phyloP scores from a whole-genome alignment of 2,329 filamentous ascomycete species.

The Aspergillus eucalypticola region DNA sequence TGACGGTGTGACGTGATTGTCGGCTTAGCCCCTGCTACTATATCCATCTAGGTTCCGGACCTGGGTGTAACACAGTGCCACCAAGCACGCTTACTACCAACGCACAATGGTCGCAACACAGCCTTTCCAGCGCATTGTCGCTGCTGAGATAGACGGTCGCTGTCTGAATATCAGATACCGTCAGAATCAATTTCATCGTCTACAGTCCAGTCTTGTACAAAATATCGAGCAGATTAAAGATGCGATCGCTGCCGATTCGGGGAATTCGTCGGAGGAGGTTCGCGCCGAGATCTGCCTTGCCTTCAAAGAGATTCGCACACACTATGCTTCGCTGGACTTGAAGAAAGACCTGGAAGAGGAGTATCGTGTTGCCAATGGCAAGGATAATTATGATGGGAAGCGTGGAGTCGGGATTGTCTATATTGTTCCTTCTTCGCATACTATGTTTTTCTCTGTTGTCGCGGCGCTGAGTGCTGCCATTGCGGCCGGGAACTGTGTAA shows the following conservation, averaged over 20 bases:
- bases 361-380: conserved; percentile 26
- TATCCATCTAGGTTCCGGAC: neutral
- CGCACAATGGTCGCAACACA: conserved; percentile 16
- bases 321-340: conserved; percentile 24
- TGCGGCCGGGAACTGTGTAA: conserved; percentile 54
- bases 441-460: conserved; percentile 50
- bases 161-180: conserved; percentile 41
- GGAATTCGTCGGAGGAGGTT: conserved; percentile 35
- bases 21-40: neutral
- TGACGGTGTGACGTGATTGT: neutral
- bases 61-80: neutral
- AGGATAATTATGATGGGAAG: conserved; percentile 18
- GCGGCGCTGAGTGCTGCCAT: conserved; percentile 50
- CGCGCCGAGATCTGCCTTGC: conserved; percentile 29
- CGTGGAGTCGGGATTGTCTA: conserved; percentile 38
- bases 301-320: conserved; percentile 28
- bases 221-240: conserved; percentile 31
- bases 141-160: conserved; percentile 42
- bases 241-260: conserved; percentile 35
- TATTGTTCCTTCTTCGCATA: conserved; percentile 52
- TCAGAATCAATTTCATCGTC: conserved; percentile 40
- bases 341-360: conserved; percentile 18
- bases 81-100: neutral
- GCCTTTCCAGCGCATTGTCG: conserved; percentile 31
- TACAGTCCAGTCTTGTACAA: conserved; percentile 37